phyloP scores from a whole-genome alignment of 768 basidiomycete species.

The Sarcodon sp. region DNA sequence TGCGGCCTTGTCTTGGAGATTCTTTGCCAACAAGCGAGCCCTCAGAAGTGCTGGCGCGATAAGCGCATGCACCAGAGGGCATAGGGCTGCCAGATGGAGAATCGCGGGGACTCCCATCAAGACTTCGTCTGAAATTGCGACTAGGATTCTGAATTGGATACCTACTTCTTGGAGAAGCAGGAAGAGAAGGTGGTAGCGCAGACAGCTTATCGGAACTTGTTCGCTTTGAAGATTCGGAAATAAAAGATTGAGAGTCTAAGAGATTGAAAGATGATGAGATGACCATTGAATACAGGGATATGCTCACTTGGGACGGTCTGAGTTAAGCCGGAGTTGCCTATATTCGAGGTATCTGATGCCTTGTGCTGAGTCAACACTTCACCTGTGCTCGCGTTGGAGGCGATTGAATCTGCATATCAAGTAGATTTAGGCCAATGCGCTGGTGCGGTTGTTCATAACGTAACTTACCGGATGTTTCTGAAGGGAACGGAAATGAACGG shows the following conservation, averaged over 20 bases:
- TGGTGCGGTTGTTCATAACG: too few species aligned
- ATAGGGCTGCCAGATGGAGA: constrained; percentile 10
- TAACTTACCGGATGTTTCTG: too few species aligned
- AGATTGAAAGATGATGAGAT: neutral
- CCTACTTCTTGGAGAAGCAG: constrained; percentile 14
- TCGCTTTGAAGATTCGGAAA: constrained; percentile 12
- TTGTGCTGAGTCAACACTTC: too few species aligned
- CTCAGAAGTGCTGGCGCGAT: constrained; percentile 19
- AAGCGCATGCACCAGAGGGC: constrained; percentile 7
- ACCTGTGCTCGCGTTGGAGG: too few species aligned
- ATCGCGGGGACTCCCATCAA: constrained; percentile 21
- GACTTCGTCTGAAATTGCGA: constrained; percentile 18
- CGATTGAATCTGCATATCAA: too few species aligned
- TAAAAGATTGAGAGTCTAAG: constrained; percentile 12
- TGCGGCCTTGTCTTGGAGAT: constrained; percentile 31
- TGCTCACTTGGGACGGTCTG: too few species aligned
- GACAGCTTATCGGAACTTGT: constrained; percentile 34
- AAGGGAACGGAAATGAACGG: too few species aligned
- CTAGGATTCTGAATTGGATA: constrained; percentile 17
- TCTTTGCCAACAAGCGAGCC: constrained; percentile 23
- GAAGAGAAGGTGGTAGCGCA: constrained; percentile 21
- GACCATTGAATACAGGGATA: too few species aligned
- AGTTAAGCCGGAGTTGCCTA: too few species aligned
- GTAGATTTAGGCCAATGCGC: too few species aligned
- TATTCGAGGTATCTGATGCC: too few species aligned